Conservation (phyloP, 2,329 filamentous ascomycete genomes). For the Aspergillus sojae region DNA sequence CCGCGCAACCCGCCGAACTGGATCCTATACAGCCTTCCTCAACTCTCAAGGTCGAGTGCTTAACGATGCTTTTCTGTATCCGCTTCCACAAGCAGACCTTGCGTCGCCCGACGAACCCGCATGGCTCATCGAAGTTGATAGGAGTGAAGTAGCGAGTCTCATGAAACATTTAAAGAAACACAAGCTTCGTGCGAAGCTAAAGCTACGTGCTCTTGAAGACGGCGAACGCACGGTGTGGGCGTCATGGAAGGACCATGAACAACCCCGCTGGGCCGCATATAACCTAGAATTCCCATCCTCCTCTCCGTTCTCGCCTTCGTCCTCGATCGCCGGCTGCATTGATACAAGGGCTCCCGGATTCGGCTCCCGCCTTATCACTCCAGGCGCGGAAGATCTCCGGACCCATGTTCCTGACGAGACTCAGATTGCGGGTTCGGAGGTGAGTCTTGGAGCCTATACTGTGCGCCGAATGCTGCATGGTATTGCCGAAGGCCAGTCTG, state of each 20-base stretch:
- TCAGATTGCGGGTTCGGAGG: constrained; percentile 49
- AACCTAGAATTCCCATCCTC: constrained; percentile 38
- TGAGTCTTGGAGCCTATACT: constrained; percentile 65
- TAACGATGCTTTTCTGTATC: constrained; percentile 90
- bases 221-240: constrained; percentile 72
- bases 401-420: constrained; percentile 34
- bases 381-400: constrained; percentile 37
- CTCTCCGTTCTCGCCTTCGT: constrained; percentile 32
- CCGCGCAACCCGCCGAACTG: constrained; percentile 43
- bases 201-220: constrained; percentile 65
- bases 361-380: constrained; percentile 42
- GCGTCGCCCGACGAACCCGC: constrained; percentile 35
- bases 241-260: constrained; percentile 64
- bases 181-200: constrained; percentile 80
- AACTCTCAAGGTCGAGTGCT: constrained; percentile 83
- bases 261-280: constrained; percentile 42
- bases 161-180: constrained; percentile 78
- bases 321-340: constrained; percentile 36
- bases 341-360: constrained; percentile 46
- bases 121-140: constrained; percentile 84
- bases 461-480: constrained; percentile 78
- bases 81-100: constrained; percentile 45
- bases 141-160: constrained; percentile 62
- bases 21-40: constrained; percentile 81
- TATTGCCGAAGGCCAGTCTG: constrained; percentile 79